phyloP scores from a whole-genome alignment of 805 yeast species.

The Candida glaebosa region DNA sequence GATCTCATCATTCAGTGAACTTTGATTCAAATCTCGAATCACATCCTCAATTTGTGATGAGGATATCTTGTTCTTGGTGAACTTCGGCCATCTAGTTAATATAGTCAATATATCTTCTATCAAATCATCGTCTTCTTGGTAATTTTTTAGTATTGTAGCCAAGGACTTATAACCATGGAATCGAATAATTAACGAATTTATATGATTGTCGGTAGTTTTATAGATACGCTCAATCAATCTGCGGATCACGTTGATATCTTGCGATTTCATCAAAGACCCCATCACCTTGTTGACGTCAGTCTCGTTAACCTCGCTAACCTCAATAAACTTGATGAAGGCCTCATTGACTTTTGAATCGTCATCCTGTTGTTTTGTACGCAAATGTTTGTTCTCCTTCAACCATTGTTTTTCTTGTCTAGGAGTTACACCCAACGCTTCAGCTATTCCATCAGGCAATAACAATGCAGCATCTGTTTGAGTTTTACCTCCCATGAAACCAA shows the following conservation, averaged over 20 bases:
- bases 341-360: conserved; percentile 59
- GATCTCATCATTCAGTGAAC: conserved; percentile 22
- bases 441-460: conserved; percentile 73
- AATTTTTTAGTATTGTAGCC: conserved; percentile 51
- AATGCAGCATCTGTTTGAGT: conserved; percentile 92
- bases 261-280: conserved; percentile 75
- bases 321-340: conserved; percentile 59
- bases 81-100: conserved; percentile 48
- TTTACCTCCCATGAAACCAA: conserved; percentile 93
- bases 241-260: conserved; percentile 59
- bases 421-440: conserved; percentile 82
- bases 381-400: conserved; percentile 56
- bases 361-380: conserved; percentile 45
- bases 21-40: conserved; percentile 41
- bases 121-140: conserved; percentile 16
- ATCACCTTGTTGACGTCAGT: conserved; percentile 73
- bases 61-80: conserved; percentile 74
- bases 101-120: conserved; percentile 55
- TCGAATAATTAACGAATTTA: conserved; percentile 60
- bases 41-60: conserved; percentile 69
- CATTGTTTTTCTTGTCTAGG: conserved; percentile 67
- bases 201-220: conserved; percentile 45
- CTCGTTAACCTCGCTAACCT: conserved; percentile 47
- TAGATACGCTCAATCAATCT: conserved; percentile 68
- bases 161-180: conserved; percentile 87